These are phyloP conservation scores for Fusarium nematophilum DNA, from an alignment of 2,329 filamentous ascomycete species.

Conservation along the genomic window DNA sequence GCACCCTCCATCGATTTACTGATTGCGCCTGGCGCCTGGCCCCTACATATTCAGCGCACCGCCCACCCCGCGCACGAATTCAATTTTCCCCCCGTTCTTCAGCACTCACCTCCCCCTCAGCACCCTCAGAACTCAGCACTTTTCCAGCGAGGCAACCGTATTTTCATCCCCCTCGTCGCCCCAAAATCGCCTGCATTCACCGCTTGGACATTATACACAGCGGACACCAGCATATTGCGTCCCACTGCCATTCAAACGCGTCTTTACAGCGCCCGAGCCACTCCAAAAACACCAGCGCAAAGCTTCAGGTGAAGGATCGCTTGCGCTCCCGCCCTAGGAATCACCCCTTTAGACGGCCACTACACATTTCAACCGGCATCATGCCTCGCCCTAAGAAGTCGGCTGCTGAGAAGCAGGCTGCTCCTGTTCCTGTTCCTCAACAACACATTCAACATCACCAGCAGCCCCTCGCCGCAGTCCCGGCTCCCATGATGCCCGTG, in stretches of 20 bases:
- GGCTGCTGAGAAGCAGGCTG: conserved; percentile 47
- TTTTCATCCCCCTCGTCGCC: conserved; percentile 35
- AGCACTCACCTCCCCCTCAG: conserved; percentile 44
- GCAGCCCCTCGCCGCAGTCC: conserved; percentile 47
- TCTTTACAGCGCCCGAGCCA: conserved; percentile 3
- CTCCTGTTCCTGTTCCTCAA: conserved; percentile 46
- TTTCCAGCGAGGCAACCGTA: conserved; percentile 30
- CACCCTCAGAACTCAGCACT: conserved; percentile 42
- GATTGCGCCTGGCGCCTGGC: conserved; percentile 47
- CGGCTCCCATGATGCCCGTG: conserved; percentile 55
- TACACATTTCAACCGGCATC: conserved; percentile 14
- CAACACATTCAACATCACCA: conserved; percentile 37
- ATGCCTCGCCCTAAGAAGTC: conserved; percentile 62
- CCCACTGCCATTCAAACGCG: conserved; percentile 32
- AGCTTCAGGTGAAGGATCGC: conserved; percentile 11
- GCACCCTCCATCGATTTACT: conserved; percentile 37
- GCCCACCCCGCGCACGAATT: conserved; percentile 49
- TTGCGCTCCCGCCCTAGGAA: neutral
- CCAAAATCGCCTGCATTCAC: conserved; percentile 43
- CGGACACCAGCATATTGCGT: conserved; percentile 33
- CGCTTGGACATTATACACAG: conserved; percentile 40
- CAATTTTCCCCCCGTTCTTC: conserved; percentile 45
- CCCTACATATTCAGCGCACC: conserved; percentile 52
- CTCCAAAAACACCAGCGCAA: conserved; percentile 11
- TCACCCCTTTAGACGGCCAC: neutral